These are phyloP conservation scores for Ananas comosus DNA, from an alignment of 176 grass and related monocot genomes.

Conservation along the genomic window DNA sequence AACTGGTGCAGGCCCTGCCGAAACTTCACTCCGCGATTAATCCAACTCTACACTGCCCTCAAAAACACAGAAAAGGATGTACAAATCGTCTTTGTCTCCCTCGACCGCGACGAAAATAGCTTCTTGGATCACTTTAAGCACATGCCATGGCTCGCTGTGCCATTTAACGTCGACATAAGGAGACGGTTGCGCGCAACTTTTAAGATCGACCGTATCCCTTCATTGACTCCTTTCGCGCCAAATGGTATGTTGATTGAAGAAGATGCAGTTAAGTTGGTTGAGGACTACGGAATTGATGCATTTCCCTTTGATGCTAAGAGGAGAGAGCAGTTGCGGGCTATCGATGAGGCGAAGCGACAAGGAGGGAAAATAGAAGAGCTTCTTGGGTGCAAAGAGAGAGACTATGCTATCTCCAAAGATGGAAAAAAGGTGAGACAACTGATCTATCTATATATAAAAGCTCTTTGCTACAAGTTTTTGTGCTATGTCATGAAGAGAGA, in stretches of 20 bases:
- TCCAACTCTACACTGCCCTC: conserved; percentile 30
- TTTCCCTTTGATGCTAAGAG: conserved; percentile 40
- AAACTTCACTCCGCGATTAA: conserved; percentile 30
- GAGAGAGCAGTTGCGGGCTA: conserved; percentile 28
- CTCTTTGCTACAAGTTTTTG: neutral
- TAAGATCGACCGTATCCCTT: conserved; percentile 29
- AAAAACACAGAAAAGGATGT: conserved; percentile 18
- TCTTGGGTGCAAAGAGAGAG: conserved; percentile 33
- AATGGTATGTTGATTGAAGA: neutral
- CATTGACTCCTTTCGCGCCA: conserved; percentile 32
- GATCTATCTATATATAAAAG: conserved; percentile 2
- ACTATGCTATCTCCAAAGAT: conserved; percentile 34
- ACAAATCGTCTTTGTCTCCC: conserved; percentile 39
- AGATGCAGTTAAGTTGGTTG: conserved; percentile 30
- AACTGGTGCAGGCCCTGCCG: conserved; percentile 48
- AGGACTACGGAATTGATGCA: conserved; percentile 36
- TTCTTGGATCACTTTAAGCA: conserved; percentile 36
- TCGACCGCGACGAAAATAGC: conserved; percentile 25
- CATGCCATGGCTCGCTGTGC: conserved; percentile 50
- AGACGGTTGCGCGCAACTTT: conserved; percentile 11
- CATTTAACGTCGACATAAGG: conserved; percentile 26
- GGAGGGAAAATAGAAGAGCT: conserved; percentile 42
- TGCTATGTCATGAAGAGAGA: neutral
- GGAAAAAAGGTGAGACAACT: conserved; percentile 27
- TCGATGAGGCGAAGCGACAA: conserved; percentile 35